A percentile compares a stretch with the other conserved stretches of the same genome.
Evolutionary conservation across 495 filamentous ascomycete species (phyloP).

Genomic region (Echria macrotheca): DNA sequence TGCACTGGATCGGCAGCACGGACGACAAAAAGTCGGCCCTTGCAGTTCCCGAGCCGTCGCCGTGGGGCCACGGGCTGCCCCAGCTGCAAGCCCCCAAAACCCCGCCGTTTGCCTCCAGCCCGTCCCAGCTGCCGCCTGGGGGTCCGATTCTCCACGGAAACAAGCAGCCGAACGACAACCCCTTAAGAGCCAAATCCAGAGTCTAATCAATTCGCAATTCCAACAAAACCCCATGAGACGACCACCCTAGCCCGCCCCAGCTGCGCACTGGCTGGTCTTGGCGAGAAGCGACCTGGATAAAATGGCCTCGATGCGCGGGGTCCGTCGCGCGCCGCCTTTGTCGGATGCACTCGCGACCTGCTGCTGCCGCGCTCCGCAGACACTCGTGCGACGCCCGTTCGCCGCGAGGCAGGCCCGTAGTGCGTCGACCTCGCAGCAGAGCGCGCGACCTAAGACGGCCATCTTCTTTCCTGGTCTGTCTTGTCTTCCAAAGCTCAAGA

Average conservation of each 20-base stretch:
- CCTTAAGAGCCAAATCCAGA: not conserved
- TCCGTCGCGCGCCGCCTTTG: constrained; percentile 12
- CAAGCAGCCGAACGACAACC: no score
- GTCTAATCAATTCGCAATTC: not conserved
- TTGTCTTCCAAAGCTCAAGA: not conserved
- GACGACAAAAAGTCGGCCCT: not conserved
- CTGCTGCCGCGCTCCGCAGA: not conserved
- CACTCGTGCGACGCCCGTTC: not conserved
- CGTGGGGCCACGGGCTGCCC: not conserved
- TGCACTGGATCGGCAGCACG: not conserved
- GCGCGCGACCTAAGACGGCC: constrained; percentile 57
- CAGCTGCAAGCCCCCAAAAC: not conserved
- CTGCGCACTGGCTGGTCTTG: constrained; percentile 25
- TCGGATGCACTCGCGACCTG: constrained; percentile 5
- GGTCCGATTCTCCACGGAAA: no score
- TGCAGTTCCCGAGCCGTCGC: constrained; percentile 3
- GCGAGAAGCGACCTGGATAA: constrained; percentile 9
- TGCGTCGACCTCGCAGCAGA: constrained; percentile 15
- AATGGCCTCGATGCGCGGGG: constrained; percentile 20
- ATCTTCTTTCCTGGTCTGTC: constrained; percentile 77
- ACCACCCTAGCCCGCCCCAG: constrained; percentile 20
- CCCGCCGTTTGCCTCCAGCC: not conserved
- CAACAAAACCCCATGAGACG: constrained; percentile 20
- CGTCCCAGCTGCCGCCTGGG: not conserved
- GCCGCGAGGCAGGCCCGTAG: constrained; percentile 10